phyloP scores from a whole-genome alignment of 306 rosid genomes.

The Glycine latifolia region DNA sequence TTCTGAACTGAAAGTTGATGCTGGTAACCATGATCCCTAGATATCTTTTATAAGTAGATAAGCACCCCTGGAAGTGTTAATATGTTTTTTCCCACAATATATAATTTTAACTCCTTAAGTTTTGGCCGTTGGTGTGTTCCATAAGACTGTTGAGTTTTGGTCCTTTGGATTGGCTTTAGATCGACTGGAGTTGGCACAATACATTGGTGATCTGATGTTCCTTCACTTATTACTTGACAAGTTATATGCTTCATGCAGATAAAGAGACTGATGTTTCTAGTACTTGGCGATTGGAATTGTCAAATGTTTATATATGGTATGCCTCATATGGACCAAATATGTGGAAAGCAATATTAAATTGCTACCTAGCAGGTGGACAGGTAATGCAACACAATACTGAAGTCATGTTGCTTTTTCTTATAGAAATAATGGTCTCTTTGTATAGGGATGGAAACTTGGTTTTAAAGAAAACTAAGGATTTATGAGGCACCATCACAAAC shows the following conservation, averaged over 20 bases:
- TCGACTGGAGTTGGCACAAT: neutral
- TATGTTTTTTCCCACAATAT: neutral
- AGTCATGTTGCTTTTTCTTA: neutral
- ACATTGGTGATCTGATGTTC: neutral
- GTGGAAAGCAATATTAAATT: constrained; percentile 74
- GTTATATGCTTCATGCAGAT: constrained; percentile 57
- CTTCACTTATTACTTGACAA: constrained; percentile 35
- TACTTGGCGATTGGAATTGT: constrained; percentile 77
- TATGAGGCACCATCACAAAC: neutral
- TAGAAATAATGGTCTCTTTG: neutral
- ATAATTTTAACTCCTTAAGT: neutral
- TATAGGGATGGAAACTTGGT: neutral
- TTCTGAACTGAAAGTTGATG: constrained; percentile 61
- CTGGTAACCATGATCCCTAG: constrained; percentile 44
- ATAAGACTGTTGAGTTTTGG: neutral
- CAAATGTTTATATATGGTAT: constrained; percentile 77
- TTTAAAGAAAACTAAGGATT: neutral
- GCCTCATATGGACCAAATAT: constrained; percentile 89
- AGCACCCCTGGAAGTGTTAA: neutral
- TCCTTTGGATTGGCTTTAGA: neutral
- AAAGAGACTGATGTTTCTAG: constrained; percentile 46
- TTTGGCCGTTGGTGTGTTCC: neutral
- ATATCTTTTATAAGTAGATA: neutral
- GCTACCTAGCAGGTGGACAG: constrained; percentile 89
- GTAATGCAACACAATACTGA: constrained; percentile 49